Evolutionary conservation across 495 filamentous ascomycete genomes (phyloP).

Genomic region (Aspergillus diversus): DNA sequence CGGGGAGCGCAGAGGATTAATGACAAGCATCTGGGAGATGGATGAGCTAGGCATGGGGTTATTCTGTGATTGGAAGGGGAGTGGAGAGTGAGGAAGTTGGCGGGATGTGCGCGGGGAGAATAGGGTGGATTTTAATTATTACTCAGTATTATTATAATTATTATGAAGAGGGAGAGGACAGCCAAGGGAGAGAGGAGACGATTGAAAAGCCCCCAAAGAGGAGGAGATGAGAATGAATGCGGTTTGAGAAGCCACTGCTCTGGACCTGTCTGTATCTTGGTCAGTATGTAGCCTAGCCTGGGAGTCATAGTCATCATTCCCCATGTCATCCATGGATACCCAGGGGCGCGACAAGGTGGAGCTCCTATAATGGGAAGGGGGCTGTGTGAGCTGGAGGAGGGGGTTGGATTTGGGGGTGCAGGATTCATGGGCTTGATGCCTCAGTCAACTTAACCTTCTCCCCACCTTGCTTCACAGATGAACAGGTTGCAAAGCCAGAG

Average conservation of each 20-base stretch:
- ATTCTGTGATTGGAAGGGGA: not conserved
- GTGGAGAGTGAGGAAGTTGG: not conserved
- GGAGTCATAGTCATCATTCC: constrained; percentile 22
- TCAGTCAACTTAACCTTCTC: not conserved
- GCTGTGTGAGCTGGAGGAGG: constrained; percentile 16
- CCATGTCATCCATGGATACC: constrained; percentile 24
- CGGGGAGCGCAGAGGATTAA: not conserved
- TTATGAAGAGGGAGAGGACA: not conserved
- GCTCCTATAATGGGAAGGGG: constrained; percentile 17
- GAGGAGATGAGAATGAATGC: not conserved
- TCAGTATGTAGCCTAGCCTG: constrained; percentile 13
- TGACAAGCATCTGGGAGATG: constrained; percentile 15
- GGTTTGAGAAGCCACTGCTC: not conserved
- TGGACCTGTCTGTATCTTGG: not conserved
- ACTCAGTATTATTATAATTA: not conserved
- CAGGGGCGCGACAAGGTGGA: constrained; percentile 27
- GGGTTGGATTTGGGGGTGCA: not conserved
- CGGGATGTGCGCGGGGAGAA: constrained; percentile 13
- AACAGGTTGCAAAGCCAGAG: too few relatives aligned
- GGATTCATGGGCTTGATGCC: not conserved
- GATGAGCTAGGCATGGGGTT: constrained; percentile 6
- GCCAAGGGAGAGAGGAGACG: too few relatives aligned
- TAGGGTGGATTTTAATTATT: not conserved
- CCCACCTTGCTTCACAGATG: not conserved
- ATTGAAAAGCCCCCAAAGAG: not conserved